Evolutionary conservation across 2,329 filamentous ascomycete species (phyloP).

Genomic region (Lachnellula arida): DNA sequence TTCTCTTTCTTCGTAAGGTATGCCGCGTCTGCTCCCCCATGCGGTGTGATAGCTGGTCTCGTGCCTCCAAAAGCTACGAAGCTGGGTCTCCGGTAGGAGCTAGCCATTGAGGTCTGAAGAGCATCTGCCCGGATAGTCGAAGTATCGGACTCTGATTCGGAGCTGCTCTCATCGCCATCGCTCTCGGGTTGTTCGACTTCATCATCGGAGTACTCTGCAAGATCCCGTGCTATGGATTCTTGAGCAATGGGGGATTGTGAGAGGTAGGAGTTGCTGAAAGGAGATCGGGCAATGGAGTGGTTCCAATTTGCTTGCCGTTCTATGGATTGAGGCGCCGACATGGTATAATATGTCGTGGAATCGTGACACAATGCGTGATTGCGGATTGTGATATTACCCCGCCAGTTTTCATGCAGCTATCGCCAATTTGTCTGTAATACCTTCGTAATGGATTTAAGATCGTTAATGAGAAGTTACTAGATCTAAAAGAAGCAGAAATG

Average conservation of each 20-base stretch:
- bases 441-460: neutral
- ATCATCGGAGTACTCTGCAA: constrained; percentile 59
- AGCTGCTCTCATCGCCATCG: constrained; percentile 34
- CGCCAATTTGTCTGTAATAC: neutral
- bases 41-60: constrained; percentile 63
- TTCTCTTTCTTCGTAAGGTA: constrained; percentile 50
- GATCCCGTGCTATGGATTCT: constrained; percentile 59
- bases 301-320: constrained; percentile 8
- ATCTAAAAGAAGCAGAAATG: neutral
- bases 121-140: constrained; percentile 33
- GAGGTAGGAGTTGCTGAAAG: constrained; percentile 43
- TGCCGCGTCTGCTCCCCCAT: constrained; percentile 38
- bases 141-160: constrained; percentile 37
- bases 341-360: constrained; percentile 10
- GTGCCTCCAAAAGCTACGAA: constrained; percentile 70
- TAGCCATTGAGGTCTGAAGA: constrained; percentile 47
- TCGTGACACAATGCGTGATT: neutral
- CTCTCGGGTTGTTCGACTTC: constrained; percentile 40
- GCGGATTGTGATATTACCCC: neutral
- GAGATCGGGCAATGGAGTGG: constrained; percentile 29
- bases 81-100: constrained; percentile 71
- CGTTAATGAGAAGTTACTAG: neutral
- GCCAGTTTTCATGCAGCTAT: neutral
- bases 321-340: constrained; percentile 28
- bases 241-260: constrained; percentile 63